Evolutionary conservation across 306 rosid genomes (phyloP), one percentile per base, ranked within the genome.

Genomic region (Casuarina cunninghamiana): DNA sequence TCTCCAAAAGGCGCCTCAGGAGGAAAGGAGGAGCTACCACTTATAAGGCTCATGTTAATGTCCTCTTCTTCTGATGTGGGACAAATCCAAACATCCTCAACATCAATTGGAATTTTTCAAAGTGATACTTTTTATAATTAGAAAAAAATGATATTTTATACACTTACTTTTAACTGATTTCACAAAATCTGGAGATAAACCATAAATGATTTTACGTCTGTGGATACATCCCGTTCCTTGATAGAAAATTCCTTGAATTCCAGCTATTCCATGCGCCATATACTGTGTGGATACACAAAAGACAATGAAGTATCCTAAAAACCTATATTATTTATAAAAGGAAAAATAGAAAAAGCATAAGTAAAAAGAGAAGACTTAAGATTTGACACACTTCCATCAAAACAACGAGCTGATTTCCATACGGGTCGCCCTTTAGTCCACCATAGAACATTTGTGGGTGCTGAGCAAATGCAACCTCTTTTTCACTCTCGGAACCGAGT

Each of bases 371-470:
- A 37, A 38, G 10, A 49, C 16, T 57, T 19, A 17, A 15, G 65
- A 48, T 12, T 39, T 10, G 32, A 75, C 77, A 21, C n/a, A 93
- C 96, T 82, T 83, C 73, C 21, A 26, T 5, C 0, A 43, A 2
- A 44, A 75, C 19, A 5, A n/a, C 65, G 79, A 77, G 0, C 5
- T 87, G 86, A 77, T 85, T 93, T n/a, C 88, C 96, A 62, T 75
- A 85, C 11, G 97, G 96, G 51, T 90, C 97, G 37, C 90, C 91
- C 75, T 93, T 87, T 10, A 85, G 50, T 65, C 65, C 74, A 69
- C 74, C 78, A 48, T 89, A 82, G 81, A 88, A 86, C 51, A 41
- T 46, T 71, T 89, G 96, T 12, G 94, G 90, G 77, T 66, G 86
- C 49, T 93, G 94, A 74, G 37, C 85, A 84, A 85, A 93, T 15